Evolutionary conservation across 2,329 filamentous ascomycete species (phyloP).

Genomic region (Xylariaceae sp.): DNA sequence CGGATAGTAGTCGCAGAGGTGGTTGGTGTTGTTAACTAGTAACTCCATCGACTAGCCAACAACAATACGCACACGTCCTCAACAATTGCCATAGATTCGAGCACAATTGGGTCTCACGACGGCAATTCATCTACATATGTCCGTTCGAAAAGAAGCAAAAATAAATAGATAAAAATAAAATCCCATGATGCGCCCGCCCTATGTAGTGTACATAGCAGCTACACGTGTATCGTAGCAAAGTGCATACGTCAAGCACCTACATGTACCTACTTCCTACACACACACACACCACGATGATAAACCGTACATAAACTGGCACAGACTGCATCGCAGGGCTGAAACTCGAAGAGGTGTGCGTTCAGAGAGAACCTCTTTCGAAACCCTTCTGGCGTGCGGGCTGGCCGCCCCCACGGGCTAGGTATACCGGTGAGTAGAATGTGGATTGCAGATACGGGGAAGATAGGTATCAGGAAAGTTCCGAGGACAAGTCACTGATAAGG

Average conservation of each 20-base stretch:
- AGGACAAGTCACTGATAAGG: background rate
- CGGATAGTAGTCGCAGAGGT: background rate
- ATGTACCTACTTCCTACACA: background rate
- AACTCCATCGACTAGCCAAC: no score
- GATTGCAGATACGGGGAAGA: background rate
- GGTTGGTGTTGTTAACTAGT: background rate
- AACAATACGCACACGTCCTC: no score
- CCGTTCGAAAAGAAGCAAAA: background rate
- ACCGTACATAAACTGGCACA: background rate
- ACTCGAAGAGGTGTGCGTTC: constrained; percentile 10
- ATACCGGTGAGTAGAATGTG: background rate
- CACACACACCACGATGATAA: background rate
- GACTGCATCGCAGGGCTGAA: constrained; percentile 19
- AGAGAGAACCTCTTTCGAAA: background rate
- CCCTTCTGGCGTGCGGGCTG: constrained; percentile 16
- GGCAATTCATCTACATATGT: background rate
- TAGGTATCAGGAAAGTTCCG: background rate
- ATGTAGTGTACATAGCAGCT: background rate
- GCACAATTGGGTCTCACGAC: background rate
- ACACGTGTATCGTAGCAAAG: background rate
- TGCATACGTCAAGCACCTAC: background rate
- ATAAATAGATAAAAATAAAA: background rate
- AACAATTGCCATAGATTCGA: background rate
- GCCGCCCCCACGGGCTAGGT: background rate
- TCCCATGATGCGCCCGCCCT: background rate